Evolutionary conservation across 2,329 filamentous ascomycete genomes (phyloP).

Genomic region (Fusarium xyrophilum): DNA sequence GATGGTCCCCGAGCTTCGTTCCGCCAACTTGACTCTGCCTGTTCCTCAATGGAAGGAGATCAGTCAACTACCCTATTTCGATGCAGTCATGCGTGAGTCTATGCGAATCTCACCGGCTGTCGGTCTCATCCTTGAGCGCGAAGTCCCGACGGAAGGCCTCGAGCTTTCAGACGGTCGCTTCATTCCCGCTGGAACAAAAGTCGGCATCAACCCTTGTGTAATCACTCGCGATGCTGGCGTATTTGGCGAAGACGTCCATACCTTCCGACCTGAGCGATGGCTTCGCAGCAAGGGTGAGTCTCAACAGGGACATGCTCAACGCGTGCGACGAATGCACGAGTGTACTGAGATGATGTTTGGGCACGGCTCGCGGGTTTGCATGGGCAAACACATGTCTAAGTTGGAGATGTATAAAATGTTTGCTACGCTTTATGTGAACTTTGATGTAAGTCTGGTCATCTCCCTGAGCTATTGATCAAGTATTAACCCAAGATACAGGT

Average conservation of each 20-base stretch:
- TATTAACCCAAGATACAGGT: neutral
- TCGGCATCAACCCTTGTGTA: conserved; percentile 29
- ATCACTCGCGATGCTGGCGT: conserved; percentile 20
- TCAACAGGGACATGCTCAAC: conserved; percentile 1
- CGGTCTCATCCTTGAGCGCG: conserved; percentile 23
- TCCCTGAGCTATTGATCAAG: fast-evolving
- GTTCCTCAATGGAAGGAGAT: conserved; percentile 32
- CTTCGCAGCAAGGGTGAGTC: conserved; percentile 2
- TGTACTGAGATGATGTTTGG: conserved; percentile 31
- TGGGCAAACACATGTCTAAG: conserved; percentile 32
- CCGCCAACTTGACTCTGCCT: conserved; percentile 4
- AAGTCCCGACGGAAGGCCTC: conserved; percentile 17
- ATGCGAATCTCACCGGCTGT: conserved; percentile 22
- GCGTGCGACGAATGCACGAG: conserved; percentile 22
- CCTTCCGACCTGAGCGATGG: conserved; percentile 27
- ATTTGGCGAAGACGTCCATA: conserved; percentile 20
- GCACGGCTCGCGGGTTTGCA: conserved; percentile 25
- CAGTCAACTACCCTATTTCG: conserved; percentile 16
- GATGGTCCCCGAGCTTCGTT: conserved; percentile 21
- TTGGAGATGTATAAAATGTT: conserved; percentile 33
- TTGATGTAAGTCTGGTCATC: conserved; percentile 5
- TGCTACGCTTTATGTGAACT: conserved; percentile 27
- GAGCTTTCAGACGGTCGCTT: conserved; percentile 18
- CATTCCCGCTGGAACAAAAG: conserved; percentile 13
- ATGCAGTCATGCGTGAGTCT: conserved; percentile 27